Base-by-base conservation (phyloP, 2,329 filamentous ascomycete species). In the Colletotrichum sp. region DNA sequence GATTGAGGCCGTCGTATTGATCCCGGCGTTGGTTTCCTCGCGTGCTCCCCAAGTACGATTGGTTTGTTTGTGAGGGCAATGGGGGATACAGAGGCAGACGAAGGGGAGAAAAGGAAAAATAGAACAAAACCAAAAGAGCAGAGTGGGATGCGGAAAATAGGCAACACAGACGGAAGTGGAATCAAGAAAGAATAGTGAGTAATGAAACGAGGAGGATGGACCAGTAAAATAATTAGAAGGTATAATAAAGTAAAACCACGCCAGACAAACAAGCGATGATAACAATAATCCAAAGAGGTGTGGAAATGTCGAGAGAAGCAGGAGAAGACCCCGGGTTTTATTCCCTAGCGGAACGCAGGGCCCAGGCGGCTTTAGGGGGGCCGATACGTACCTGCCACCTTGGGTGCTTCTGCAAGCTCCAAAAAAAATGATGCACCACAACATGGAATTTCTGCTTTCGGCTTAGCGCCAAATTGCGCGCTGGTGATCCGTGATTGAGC, bases 401-500 rank as follows among this genome's bases (percentile, higher is more conserved):
- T n/a, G 28, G 10, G 9, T 62, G 52, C 18, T 44, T 49, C 49
- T 44, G 65, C 34, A 21, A 39, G 28, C 36, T 55, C 74, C 69
- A 69, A 64, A 69, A 72, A 69, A 69, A 76, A 66, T 72, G 63
- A 72, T 73, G 75, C 68, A 67, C 67, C 71, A 78, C 70, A 63
- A 69, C 57, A 71, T 52, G 36, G 34, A 63, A 77, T 77, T 78
- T 78, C 80, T 79, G 28, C 34, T 78, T 80, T 76, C 12, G 79
- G 79, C 78, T 75, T 80, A 80, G 85, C 81, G 81, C 60, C 5
- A 65, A 77, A 77, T 81, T 77, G 78, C 81, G 80, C 78, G 71
- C 79, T 80, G 81, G 88, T 90, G 89, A 90, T 90, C 87, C 85
- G 87, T 87, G 85, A 87, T 86, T 84, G 84, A 82, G 83, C 83